phyloP scores from a whole-genome alignment of 2,329 filamentous ascomycete genomes.

The Arthrocladium fulminans region DNA sequence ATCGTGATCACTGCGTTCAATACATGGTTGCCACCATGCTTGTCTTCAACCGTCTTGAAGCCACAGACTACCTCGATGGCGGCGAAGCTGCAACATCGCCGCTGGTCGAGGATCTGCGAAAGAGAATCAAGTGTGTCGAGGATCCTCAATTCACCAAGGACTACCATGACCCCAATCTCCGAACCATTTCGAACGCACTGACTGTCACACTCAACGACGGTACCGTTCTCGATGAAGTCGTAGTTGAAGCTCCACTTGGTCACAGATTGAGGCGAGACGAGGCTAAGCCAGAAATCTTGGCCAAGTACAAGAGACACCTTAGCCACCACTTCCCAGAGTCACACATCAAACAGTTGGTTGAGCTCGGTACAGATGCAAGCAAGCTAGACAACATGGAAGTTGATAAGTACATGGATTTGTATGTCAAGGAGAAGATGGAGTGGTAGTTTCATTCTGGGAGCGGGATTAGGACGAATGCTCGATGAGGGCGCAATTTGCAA shows the following conservation, averaged over 20 bases:
- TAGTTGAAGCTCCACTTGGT: conserved; percentile 87
- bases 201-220: conserved; percentile 93
- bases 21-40: conserved; percentile 98
- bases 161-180: conserved; percentile 88
- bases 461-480: neutral
- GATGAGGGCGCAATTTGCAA: neutral
- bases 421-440: conserved; percentile 48
- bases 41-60: conserved; percentile 84
- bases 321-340: conserved; percentile 69
- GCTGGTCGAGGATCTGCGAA: conserved; percentile 80
- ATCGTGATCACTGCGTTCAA: conserved; percentile 98
- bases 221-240: conserved; percentile 79
- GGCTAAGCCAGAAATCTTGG: conserved; percentile 92
- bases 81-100: conserved; percentile 83
- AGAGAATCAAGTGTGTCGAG: conserved; percentile 93
- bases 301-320: conserved; percentile 91
- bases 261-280: conserved; percentile 87
- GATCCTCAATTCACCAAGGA: conserved; percentile 89
- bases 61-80: conserved; percentile 87
- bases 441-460: conserved; percentile 21
- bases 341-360: conserved; percentile 72
- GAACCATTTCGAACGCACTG: conserved; percentile 94
- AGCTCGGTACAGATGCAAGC: conserved; percentile 65
- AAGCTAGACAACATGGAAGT: conserved; percentile 72
- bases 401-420: conserved; percentile 90